phyloP scores from a whole-genome alignment of 768 basidiomycete species.

The Dictyophora rubrovolvata region DNA sequence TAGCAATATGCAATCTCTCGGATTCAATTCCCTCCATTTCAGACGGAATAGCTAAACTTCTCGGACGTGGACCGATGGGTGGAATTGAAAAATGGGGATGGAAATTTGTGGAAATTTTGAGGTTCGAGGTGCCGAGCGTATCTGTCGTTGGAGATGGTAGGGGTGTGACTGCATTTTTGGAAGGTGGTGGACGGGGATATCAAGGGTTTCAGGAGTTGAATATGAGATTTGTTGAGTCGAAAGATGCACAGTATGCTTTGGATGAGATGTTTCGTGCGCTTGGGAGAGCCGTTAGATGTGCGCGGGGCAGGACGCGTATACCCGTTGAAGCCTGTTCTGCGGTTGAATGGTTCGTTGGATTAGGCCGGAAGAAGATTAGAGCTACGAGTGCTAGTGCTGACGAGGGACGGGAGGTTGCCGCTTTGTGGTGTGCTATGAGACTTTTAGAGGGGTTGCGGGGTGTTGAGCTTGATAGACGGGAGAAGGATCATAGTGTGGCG shows the following conservation, averaged over 20 bases:
- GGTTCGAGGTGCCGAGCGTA: slow-evolving; percentile 50
- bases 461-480: slow-evolving; percentile 28
- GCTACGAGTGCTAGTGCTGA: slow-evolving; percentile 18
- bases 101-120: slow-evolving; percentile 71
- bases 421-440: slow-evolving; percentile 76
- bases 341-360: slow-evolving; percentile 71
- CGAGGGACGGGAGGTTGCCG: slow-evolving; percentile 44
- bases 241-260: slow-evolving; percentile 42
- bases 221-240: slow-evolving; percentile 46
- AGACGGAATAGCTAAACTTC: slow-evolving; percentile 45
- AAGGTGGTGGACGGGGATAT: slow-evolving; percentile 20
- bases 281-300: slow-evolving; percentile 43
- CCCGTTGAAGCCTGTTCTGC: slow-evolving; percentile 64
- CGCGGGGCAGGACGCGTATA: too few relatives aligned
- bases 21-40: slow-evolving; percentile 34
- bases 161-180: slow-evolving; percentile 22
- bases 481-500: not conserved
- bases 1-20: slow-evolving; percentile 55
- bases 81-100: slow-evolving; percentile 91
- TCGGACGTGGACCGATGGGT: slow-evolving; percentile 57
- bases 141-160: slow-evolving; percentile 23
- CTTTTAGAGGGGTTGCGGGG: slow-evolving; percentile 63
- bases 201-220: slow-evolving; percentile 48
- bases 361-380: slow-evolving; percentile 26
- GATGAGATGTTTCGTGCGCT: slow-evolving; percentile 64